Evolutionary conservation across 2,329 filamentous ascomycete genomes (phyloP).

Genomic region (Claviceps sp.): DNA sequence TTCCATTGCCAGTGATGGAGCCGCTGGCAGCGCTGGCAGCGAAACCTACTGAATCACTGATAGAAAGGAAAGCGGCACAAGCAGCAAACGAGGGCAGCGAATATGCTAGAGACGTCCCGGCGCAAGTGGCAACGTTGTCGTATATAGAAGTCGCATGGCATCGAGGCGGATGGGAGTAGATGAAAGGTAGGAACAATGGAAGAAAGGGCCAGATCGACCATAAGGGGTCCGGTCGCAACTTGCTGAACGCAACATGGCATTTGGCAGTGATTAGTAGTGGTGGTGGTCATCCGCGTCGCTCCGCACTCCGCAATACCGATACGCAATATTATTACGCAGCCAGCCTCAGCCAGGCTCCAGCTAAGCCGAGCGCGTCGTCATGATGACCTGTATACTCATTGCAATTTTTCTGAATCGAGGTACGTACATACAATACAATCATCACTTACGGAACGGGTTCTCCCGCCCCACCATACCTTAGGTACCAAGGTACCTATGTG

Average conservation of each 20-base stretch:
- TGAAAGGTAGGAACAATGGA: background rate
- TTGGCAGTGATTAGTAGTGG: background rate
- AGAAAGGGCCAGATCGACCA: background rate
- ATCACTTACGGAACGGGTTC: background rate
- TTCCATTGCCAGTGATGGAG: conserved; percentile 3
- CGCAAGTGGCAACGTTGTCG: background rate
- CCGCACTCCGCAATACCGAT: too few relatives aligned
- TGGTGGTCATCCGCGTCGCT: background rate
- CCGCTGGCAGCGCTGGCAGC: background rate
- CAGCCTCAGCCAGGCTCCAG: too few relatives aligned
- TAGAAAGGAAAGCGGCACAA: background rate
- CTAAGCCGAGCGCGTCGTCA: too few relatives aligned
- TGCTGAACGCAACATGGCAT: background rate
- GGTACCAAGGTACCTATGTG: background rate
- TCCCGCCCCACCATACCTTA: background rate
- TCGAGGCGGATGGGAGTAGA: background rate
- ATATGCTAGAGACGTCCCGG: background rate
- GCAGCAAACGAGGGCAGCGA: background rate
- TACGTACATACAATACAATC: background rate
- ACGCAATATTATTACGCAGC: too few relatives aligned
- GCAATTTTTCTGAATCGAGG: too few relatives aligned
- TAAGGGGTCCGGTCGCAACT: background rate
- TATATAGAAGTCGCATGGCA: background rate
- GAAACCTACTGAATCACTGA: background rate
- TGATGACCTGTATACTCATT: too few relatives aligned